A percentile compares a stretch with the other conserved stretches of the same genome.
Evolutionary conservation across 768 basidiomycete genomes (phyloP).

Genomic region (Myochromella boudieri): DNA sequence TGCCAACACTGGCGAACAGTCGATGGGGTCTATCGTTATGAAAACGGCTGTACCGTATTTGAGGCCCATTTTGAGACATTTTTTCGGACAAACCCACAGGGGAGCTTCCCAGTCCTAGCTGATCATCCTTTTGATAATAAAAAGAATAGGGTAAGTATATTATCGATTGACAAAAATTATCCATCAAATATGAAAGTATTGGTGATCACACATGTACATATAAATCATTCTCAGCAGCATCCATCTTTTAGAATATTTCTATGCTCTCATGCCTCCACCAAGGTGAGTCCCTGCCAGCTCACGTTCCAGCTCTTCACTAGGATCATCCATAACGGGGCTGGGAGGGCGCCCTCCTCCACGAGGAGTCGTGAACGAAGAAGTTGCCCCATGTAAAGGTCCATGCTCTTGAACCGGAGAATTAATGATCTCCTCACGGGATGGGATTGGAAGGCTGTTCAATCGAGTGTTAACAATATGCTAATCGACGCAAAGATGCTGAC

Average conservation of each 20-base stretch:
- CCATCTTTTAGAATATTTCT: neutral
- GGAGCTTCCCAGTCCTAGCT: too few relatives aligned
- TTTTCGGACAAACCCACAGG: too few relatives aligned
- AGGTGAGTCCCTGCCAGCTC: slow-evolving; percentile 79
- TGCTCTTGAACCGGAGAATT: slow-evolving; percentile 73
- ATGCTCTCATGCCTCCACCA: slow-evolving; percentile 29
- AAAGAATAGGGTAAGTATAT: too few relatives aligned
- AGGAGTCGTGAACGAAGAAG: slow-evolving; percentile 62
- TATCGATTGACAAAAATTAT: neutral
- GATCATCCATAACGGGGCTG: slow-evolving; percentile 82
- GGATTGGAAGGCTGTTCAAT: slow-evolving; percentile 66
- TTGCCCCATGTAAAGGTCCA: slow-evolving; percentile 60
- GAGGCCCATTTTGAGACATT: too few relatives aligned
- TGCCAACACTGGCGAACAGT: too few relatives aligned
- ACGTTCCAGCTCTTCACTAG: slow-evolving; percentile 80
- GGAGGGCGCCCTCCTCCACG: slow-evolving; percentile 42
- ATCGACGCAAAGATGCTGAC: slow-evolving; percentile 6
- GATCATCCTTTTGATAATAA: too few relatives aligned
- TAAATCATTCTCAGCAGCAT: neutral
- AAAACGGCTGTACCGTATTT: too few relatives aligned
- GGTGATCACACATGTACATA: too few relatives aligned
- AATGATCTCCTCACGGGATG: slow-evolving; percentile 78
- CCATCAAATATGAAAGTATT: neutral
- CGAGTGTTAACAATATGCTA: slow-evolving; percentile 4
- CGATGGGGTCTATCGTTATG: too few relatives aligned